These are phyloP conservation scores for Phyllachora maydis DNA, from an alignment of 2,329 filamentous ascomycete genomes.

Conservation along the genomic window DNA sequence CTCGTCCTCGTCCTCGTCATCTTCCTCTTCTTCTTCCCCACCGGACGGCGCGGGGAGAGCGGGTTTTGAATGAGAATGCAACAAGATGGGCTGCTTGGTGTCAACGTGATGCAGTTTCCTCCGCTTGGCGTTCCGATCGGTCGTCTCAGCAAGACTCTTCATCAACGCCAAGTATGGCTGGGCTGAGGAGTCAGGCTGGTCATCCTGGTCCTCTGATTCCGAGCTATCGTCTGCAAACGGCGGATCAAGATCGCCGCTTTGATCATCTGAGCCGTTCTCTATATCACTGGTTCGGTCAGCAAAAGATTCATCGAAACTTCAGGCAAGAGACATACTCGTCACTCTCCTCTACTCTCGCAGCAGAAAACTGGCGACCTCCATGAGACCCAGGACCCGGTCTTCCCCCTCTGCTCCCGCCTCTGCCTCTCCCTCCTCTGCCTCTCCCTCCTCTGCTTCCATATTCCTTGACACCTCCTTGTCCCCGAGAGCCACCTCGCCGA, in stretches of 20 bases:
- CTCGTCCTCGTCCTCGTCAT: slow-evolving; percentile 13
- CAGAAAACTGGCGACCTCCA: slow-evolving; percentile 20
- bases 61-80: too few species aligned
- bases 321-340: slow-evolving; percentile 16
- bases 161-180: slow-evolving; percentile 36
- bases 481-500: slow-evolving; percentile 8
- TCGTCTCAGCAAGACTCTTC: slow-evolving; percentile 27
- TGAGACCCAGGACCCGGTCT: too few species aligned
- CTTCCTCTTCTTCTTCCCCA: slow-evolving; percentile 6
- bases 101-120: slow-evolving; percentile 28
- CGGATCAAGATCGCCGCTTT: too few species aligned
- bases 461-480: too few species aligned
- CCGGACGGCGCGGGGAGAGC: too few species aligned
- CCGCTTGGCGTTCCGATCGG: slow-evolving; percentile 27
- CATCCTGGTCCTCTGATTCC: slow-evolving; percentile 24
- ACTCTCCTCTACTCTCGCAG: slow-evolving; percentile 20
- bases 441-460: slow-evolving; percentile 11
- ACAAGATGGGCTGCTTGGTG: slow-evolving; percentile 3
- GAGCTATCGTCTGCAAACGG: slow-evolving; percentile 17
- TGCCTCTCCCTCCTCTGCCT: slow-evolving; percentile 9
- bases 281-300: too few species aligned
- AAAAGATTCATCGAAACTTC: too few species aligned
- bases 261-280: too few species aligned
- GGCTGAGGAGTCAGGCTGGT: slow-evolving; percentile 17
- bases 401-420: slow-evolving; percentile 4